Evolutionary conservation across 192 early-diverging fungal genomes (phyloP).

Genomic region (Borealophlyctis nickersoniae): DNA sequence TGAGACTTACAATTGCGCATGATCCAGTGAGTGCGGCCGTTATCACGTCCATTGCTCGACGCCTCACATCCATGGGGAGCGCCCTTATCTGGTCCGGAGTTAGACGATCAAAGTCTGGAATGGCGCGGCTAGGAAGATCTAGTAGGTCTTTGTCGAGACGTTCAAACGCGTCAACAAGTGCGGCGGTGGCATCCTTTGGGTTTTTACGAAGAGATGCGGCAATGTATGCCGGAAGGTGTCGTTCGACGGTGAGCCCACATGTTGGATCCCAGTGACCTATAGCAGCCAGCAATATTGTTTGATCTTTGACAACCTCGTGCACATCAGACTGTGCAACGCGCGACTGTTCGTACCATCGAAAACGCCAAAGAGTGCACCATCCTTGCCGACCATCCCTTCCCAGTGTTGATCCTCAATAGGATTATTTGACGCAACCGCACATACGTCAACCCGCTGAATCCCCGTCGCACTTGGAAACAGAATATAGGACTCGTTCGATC

Average conservation of each 20-base stretch:
- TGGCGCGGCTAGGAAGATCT: conserved; percentile 7
- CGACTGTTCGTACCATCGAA: conserved; percentile 26
- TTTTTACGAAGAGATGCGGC: conserved; percentile 3
- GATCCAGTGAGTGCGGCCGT: conserved; percentile 21
- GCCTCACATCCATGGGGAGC: conserved; percentile 1
- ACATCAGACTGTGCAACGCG: no score
- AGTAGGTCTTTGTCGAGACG: conserved; percentile 18
- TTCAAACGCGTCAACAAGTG: conserved; percentile 18
- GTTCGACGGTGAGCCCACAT: conserved; percentile 13
- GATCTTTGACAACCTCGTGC: not conserved
- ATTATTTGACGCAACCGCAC: conserved; percentile 12
- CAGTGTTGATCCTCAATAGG: conserved; percentile 27
- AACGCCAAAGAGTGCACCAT: conserved; percentile 20
- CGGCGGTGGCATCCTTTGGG: not conserved
- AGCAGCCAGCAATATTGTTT: not conserved
- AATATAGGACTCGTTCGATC: not conserved
- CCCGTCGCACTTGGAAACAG: not conserved
- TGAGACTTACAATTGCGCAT: conserved; percentile 22
- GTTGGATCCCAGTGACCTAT: conserved; percentile 23
- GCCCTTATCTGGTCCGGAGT: conserved; percentile 11
- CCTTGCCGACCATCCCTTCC: conserved; percentile 7
- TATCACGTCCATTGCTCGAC: not conserved
- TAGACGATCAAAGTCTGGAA: conserved; percentile 13
- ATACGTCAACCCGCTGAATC: conserved; percentile 7
- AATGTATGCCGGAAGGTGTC: conserved; percentile 22